Evolutionary conservation across 108 stramenopile species (phyloP).

Genomic region (Poteriospumella lacustris): DNA sequence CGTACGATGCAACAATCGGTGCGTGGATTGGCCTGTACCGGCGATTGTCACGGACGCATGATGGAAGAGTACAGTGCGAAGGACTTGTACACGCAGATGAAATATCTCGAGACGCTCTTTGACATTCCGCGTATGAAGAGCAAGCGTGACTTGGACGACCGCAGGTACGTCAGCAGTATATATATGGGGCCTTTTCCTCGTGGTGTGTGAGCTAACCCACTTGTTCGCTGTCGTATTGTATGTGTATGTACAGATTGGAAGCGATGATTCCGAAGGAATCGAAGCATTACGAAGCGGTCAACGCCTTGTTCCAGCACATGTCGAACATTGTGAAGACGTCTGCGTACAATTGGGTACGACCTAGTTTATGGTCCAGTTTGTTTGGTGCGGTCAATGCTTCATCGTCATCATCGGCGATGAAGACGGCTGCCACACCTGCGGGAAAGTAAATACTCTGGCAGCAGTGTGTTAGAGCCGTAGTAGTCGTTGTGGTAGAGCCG

Average conservation of each 20-base stretch:
- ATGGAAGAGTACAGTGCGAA: conserved; percentile 46
- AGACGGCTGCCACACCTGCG: no score
- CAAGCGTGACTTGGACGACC: conserved; percentile 17
- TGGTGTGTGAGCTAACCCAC: neutral
- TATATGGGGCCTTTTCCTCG: neutral
- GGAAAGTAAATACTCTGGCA: no score
- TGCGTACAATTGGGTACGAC: conserved; percentile 55
- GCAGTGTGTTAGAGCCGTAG: no score
- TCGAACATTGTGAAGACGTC: conserved; percentile 35
- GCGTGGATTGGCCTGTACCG: conserved; percentile 41
- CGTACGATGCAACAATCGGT: conserved; percentile 57
- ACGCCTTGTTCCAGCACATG: neutral
- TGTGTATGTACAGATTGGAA: neutral
- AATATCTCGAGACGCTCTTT: conserved; percentile 55
- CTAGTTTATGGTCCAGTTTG: conserved; percentile 47
- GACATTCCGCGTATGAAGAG: conserved; percentile 43
- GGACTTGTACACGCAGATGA: conserved; percentile 53
- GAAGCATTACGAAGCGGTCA: neutral
- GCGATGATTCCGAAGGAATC: neutral
- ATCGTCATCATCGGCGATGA: no score
- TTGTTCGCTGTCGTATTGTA: neutral
- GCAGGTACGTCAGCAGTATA: neutral
- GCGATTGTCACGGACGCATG: conserved; percentile 40
- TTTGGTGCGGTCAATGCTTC: conserved; percentile 27
- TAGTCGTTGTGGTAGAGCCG: no score